Base-by-base conservation (phyloP, 805 yeast species). In the Saccharomycopsis vini region DNA sequence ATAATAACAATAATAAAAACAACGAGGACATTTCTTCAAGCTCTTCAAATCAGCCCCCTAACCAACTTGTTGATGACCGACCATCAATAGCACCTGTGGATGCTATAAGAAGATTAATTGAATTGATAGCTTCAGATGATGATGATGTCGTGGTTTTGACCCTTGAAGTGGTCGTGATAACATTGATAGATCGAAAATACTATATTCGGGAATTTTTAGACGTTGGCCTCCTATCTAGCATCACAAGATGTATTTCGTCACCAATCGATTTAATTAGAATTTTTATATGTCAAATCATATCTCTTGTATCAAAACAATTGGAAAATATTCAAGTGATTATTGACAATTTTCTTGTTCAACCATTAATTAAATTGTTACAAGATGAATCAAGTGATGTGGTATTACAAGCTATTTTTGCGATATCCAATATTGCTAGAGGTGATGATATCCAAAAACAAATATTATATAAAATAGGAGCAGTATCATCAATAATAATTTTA, bases 361-460 rank as follows among this genome's bases (percentile, higher is more conserved):
- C 51, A 7, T 40, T 48, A 19, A 47, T 45, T 3, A 50, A 45
- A 22, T 34, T 48, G 6, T 33, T 48, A 7, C 49, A 42, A 31
- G 51, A 48, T 32, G 50, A 45, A 16, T 45, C 50, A 6, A 39
- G 39, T 22, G 51, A 48, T 35, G 49, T 48, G 3, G 51, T 45
- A n/a, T 23, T 48, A 10, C 51, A 48, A 32, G 43, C 51, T 7
- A 38, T 45, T 24, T 48, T 48, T 43, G 51, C 49, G 10, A 45
- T 48, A 19, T 38, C 49, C 15, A 48, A 48, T 24, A 45, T 48
- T 23, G 20, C 46, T 18, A 48, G 43, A 34, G 51, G 51, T 6
- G 39, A 39, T 19, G 51, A 48, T 12, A 39, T 33, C 13, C 51
- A 48, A 23, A 46, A 48, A 28, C 50, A 45, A 23, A 42, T 48